phyloP scores from a whole-genome alignment of 179 eudicot genomes.

The Silene coronaria region DNA sequence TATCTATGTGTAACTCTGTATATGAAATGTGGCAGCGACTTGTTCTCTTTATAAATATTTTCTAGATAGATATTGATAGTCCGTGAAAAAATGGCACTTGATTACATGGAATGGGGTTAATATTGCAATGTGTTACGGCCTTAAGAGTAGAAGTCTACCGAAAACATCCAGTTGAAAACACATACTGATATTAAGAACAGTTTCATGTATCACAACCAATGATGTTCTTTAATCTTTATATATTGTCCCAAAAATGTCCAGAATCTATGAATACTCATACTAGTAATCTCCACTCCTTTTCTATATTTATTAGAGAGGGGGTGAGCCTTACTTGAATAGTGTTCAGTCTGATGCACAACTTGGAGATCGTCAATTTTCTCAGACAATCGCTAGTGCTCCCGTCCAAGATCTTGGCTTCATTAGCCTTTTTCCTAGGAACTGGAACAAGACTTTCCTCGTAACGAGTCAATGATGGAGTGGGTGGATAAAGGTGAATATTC shows the following conservation, averaged over 20 bases:
- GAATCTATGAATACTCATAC: neutral
- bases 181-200: neutral
- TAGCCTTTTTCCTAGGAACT: slow-evolving; percentile 53
- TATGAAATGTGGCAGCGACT: neutral
- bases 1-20: neutral
- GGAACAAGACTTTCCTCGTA: slow-evolving; percentile 70
- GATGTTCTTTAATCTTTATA: neutral
- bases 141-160: neutral
- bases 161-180: neutral
- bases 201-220: neutral
- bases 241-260: neutral
- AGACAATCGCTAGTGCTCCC: slow-evolving; percentile 40
- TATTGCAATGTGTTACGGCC: neutral
- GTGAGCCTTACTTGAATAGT: slow-evolving; percentile 66
- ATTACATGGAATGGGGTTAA: neutral
- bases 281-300: neutral
- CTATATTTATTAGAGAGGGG: neutral
- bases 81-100: neutral
- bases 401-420: slow-evolving; percentile 48
- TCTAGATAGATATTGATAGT: neutral
- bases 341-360: slow-evolving; percentile 79
- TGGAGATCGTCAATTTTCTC: slow-evolving; percentile 53
- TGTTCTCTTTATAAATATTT: neutral
- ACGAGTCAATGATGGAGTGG: slow-evolving; percentile 79
- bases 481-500: slow-evolving; percentile 61